These are phyloP conservation scores for Magnaporthiopsis poae DNA, from an alignment of 2,329 filamentous ascomycete species.

Conservation along the genomic window DNA sequence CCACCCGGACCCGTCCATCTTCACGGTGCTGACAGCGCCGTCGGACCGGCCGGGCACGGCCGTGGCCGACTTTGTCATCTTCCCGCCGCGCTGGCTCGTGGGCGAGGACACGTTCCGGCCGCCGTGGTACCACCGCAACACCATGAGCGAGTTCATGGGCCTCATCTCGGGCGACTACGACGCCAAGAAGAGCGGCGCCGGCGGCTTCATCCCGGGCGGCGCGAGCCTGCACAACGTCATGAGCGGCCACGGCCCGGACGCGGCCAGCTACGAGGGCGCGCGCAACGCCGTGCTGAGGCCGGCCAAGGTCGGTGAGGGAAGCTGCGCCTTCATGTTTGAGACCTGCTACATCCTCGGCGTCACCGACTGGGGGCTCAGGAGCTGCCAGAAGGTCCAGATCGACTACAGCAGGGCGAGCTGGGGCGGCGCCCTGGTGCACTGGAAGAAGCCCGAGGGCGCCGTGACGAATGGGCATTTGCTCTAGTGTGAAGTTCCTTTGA, in stretches of 20 bases:
- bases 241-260: slow-evolving; percentile 43
- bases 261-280: slow-evolving; percentile 34
- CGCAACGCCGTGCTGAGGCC: slow-evolving; percentile 33
- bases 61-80: slow-evolving; percentile 49
- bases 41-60: slow-evolving; percentile 42
- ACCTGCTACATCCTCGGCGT: slow-evolving; percentile 39
- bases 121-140: slow-evolving; percentile 48
- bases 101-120: slow-evolving; percentile 47
- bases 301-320: slow-evolving; percentile 32
- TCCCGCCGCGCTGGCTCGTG: slow-evolving; percentile 51
- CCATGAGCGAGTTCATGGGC: slow-evolving; percentile 39
- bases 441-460: slow-evolving; percentile 13
- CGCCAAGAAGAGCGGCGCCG: slow-evolving; percentile 32
- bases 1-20: slow-evolving; percentile 57
- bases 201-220: slow-evolving; percentile 33
- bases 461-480: slow-evolving; percentile 10
- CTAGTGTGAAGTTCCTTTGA: background rate
- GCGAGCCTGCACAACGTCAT: slow-evolving; percentile 47
- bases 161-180: slow-evolving; percentile 36
- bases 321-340: slow-evolving; percentile 43
- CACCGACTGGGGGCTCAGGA: slow-evolving; percentile 56
- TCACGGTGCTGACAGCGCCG: slow-evolving; percentile 46
- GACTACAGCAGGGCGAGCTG: slow-evolving; percentile 75
- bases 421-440: slow-evolving; percentile 22
- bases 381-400: slow-evolving; percentile 51